Conservation (phyloP, 192 early-diverging fungal species). For the Spizellomyces sp. region DNA sequence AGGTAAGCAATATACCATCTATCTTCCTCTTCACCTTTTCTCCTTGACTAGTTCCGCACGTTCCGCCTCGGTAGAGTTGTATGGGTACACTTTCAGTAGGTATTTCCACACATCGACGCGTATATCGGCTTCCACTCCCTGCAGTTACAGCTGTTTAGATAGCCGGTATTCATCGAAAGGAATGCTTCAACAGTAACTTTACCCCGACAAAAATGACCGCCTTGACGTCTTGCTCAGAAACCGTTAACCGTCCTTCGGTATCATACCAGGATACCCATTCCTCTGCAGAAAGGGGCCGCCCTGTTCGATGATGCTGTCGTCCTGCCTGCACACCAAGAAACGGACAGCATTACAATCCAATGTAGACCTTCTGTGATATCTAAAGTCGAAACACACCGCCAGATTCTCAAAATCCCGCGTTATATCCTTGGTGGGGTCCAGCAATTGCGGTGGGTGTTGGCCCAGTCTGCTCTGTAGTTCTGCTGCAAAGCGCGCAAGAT, state of each 20-base stretch:
- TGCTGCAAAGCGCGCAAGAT: conserved; percentile 43
- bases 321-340: conserved; percentile 19
- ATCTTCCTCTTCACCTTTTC: conserved; percentile 44
- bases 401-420: conserved; percentile 47
- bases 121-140: conserved; percentile 78
- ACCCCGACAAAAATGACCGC: conserved; percentile 43
- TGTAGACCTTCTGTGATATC: too few species aligned
- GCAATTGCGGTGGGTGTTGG: background rate
- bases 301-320: conserved; percentile 30
- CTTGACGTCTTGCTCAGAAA: conserved; percentile 33
- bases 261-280: conserved; percentile 48
- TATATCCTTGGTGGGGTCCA: conserved; percentile 26
- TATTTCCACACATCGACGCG: conserved; percentile 90
- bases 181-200: background rate
- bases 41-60: conserved; percentile 56
- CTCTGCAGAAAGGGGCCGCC: conserved; percentile 38
- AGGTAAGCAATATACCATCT: background rate
- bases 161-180: background rate
- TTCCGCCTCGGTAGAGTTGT: conserved; percentile 75
- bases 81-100: conserved; percentile 81
- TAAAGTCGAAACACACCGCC: conserved; percentile 20
- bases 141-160: background rate
- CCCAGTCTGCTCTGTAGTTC: conserved; percentile 37
- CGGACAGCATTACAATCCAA: background rate
- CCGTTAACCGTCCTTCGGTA: conserved; percentile 33